Conservation (phyloP, 1,284 basidiomycete species). For the Neotropicomus parvogracilis region DNA sequence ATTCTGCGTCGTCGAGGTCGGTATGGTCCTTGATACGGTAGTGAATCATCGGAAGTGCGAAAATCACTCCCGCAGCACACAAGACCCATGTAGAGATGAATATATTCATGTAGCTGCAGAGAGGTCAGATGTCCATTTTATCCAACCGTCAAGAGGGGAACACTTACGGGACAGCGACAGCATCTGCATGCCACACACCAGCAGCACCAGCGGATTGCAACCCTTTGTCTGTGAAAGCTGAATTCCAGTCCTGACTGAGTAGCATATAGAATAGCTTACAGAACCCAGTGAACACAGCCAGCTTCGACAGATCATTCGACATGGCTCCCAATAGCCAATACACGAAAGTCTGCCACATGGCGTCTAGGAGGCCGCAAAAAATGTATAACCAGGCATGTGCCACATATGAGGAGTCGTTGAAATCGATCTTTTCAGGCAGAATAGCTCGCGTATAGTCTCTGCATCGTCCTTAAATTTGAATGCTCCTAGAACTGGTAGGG, state of each 20-base stretch:
- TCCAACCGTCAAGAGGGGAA: not conserved
- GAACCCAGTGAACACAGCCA: constrained; percentile 33
- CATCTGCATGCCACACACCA: constrained; percentile 31
- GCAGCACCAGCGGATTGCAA: constrained; percentile 35
- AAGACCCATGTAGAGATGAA: constrained; percentile 39
- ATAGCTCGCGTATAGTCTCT: constrained; percentile 51
- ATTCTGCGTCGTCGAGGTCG: constrained; percentile 27
- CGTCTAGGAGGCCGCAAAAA: constrained; percentile 42
- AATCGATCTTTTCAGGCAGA: constrained; percentile 42
- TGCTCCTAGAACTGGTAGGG: not conserved
- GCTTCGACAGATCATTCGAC: constrained; percentile 33
- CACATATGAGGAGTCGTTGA: constrained; percentile 40
- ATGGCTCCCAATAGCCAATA: constrained; percentile 47
- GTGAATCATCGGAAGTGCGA: constrained; percentile 39
- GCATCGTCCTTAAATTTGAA: constrained; percentile 4
- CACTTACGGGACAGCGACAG: constrained; percentile 22
- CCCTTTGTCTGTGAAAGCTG: constrained; percentile 22
- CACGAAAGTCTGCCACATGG: constrained; percentile 60
- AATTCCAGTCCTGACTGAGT: not conserved
- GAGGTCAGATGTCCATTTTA: not conserved
- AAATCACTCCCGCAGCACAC: constrained; percentile 34
- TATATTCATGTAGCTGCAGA: constrained; percentile 36
- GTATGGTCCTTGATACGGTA: constrained; percentile 38
- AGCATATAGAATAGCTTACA: constrained; percentile 17
- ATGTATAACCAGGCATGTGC: constrained; percentile 46